Conservation (phyloP, 164 flowering plant genomes). For the Euptelea pleiosperma region DNA sequence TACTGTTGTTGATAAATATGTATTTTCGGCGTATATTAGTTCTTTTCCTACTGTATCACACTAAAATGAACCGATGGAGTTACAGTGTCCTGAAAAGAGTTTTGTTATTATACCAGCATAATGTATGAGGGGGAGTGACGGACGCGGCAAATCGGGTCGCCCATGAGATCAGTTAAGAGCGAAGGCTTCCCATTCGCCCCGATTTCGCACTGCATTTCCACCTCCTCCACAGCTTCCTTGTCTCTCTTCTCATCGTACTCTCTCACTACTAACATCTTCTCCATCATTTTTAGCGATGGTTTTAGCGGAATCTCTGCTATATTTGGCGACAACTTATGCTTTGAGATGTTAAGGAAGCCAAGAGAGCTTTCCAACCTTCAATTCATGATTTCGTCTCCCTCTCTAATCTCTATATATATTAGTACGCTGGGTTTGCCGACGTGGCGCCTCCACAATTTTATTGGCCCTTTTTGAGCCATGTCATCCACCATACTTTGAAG, state of each 20-base stretch:
- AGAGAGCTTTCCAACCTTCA: no score
- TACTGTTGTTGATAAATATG: no score
- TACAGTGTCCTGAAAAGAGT: not conserved
- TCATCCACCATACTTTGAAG: no score
- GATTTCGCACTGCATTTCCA: conserved; percentile 57
- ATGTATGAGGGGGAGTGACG: conserved; percentile 46
- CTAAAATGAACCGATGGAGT: not conserved
- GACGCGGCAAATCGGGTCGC: conserved; percentile 61
- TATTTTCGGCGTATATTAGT: not conserved
- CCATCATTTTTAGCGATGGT: not conserved
- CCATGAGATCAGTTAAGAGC: conserved; percentile 61
- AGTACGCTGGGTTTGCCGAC: no score
- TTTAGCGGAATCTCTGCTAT: not conserved
- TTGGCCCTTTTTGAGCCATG: no score
- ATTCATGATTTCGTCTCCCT: no score
- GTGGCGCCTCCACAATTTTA: no score
- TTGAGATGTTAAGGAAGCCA: no score
- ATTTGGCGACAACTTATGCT: conserved; percentile 1
- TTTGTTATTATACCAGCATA: conserved; percentile 50
- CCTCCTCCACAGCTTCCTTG: conserved; percentile 45
- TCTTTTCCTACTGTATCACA: not conserved
- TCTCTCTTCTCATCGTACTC: conserved; percentile 55
- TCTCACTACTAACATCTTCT: conserved; percentile 32
- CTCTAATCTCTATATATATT: no score
- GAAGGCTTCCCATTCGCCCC: conserved; percentile 49